Evolutionary conservation across 148 eudicot genomes (phyloP).

Genomic region (Fagopyrum tataricum): DNA sequence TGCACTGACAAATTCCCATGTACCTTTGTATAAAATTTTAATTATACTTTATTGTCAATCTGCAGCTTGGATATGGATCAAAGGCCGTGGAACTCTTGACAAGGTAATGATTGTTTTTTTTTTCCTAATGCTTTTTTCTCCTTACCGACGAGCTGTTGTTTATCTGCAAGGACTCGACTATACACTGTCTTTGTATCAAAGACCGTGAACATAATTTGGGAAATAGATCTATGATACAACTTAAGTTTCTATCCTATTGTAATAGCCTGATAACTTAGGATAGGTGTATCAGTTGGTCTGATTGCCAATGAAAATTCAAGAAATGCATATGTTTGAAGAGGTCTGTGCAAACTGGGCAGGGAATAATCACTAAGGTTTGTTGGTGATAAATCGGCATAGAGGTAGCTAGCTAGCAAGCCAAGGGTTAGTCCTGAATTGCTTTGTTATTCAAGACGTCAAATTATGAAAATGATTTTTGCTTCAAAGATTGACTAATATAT

Average conservation of each 20-base stretch:
- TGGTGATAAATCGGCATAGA: background rate
- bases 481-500: background rate
- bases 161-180: background rate
- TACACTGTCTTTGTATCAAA: too few species aligned
- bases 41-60: background rate
- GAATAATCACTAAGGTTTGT: background rate
- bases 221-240: background rate
- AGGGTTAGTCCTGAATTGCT: background rate
- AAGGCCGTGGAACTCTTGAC: conserved; percentile 71
- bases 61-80: conserved; percentile 96
- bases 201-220: background rate
- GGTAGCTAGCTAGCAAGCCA: background rate
- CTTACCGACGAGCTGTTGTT: background rate
- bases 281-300: background rate
- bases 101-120: conserved; percentile 34
- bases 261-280: background rate
- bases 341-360: background rate
- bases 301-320: background rate
- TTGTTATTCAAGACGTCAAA: background rate
- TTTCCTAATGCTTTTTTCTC: background rate
- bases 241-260: background rate
- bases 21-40: background rate
- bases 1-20: background rate
- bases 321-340: background rate
- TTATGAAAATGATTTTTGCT: background rate